Conservation (phyloP, 2,329 filamentous ascomycete species). For the Neurospora sp. region DNA sequence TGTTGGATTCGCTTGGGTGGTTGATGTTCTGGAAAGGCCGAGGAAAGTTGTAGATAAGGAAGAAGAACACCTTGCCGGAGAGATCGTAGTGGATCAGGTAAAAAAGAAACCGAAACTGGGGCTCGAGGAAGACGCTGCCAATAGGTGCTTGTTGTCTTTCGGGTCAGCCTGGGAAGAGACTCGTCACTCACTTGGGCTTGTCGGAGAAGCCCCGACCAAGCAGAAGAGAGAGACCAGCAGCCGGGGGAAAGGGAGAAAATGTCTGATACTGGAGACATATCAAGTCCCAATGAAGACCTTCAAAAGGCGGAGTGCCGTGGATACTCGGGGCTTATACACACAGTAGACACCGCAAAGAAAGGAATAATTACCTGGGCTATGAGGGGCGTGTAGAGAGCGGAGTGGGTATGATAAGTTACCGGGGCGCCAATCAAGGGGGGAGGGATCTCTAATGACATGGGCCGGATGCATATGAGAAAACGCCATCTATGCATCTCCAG, state of each 20-base stretch:
- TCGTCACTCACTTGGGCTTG: not conserved
- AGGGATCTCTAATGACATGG: slow-evolving; percentile 10
- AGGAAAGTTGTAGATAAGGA: not conserved
- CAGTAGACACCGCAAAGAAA: not conserved
- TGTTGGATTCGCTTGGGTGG: not conserved
- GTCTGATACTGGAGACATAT: not conserved
- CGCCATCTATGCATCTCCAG: slow-evolving; percentile 16
- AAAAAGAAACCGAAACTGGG: not conserved
- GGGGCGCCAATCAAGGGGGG: slow-evolving; percentile 13
- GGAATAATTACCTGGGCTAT: not conserved
- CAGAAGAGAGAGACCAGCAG: not conserved
- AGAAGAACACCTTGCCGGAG: not conserved
- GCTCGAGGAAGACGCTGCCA: not conserved
- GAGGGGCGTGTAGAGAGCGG: slow-evolving; percentile 13
- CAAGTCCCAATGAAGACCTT: not conserved
- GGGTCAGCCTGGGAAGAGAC: not conserved
- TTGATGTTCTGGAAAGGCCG: not conserved
- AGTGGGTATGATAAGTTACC: slow-evolving; percentile 10
- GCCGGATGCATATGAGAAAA: slow-evolving; percentile 5
- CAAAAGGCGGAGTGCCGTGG: not conserved
- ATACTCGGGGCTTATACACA: not conserved
- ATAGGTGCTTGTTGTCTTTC: not conserved
- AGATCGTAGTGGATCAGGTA: not conserved
- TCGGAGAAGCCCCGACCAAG: not conserved
- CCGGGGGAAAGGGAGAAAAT: not conserved